Conservation (phyloP, 805 yeast species). For the Wickerhamiella sergipiensis region DNA sequence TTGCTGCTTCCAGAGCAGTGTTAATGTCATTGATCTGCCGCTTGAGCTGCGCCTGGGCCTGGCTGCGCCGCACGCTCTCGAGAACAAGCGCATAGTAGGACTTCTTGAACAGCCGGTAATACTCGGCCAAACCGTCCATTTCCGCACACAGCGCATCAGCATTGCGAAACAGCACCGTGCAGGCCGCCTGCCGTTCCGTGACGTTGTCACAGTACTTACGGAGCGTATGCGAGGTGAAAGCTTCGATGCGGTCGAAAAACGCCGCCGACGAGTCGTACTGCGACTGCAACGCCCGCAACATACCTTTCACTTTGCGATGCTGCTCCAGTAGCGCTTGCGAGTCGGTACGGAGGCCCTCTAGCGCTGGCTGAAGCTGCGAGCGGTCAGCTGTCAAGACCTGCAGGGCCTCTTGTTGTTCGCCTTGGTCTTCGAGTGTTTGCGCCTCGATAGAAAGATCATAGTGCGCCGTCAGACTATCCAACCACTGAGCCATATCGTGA, state of each 20-base stretch:
- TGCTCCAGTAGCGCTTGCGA: background rate
- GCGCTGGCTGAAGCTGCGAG: constrained; percentile 22
- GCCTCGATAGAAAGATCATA: constrained; percentile 64
- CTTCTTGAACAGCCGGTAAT: constrained; percentile 36
- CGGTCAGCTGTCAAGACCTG: constrained; percentile 34
- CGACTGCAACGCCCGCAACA: constrained; percentile 15
- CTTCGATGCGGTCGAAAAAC: constrained; percentile 9
- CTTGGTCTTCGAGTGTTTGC: constrained; percentile 25
- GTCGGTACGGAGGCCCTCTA: constrained; percentile 11
- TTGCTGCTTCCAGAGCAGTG: constrained; percentile 26
- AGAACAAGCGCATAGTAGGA: constrained; percentile 39
- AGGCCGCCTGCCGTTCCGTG: constrained; percentile 13
- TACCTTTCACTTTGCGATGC: constrained; percentile 9
- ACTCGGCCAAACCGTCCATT: constrained; percentile 30
- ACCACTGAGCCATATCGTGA: constrained; percentile 51
- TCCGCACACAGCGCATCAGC: constrained; percentile 23
- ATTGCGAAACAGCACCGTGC: constrained; percentile 18
- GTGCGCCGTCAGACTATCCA: constrained; percentile 65
- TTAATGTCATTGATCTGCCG: constrained; percentile 31
- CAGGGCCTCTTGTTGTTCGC: constrained; percentile 39
- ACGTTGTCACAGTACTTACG: constrained; percentile 11
- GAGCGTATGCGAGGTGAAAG: constrained; percentile 14
- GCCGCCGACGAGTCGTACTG: constrained; percentile 16
- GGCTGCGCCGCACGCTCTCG: constrained; percentile 40
- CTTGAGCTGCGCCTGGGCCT: constrained; percentile 30